Evolutionary conservation across 2,329 filamentous ascomycete genomes (phyloP), one percentile per base, ranked within the genome.

Genomic region (Ascochyta fabae): DNA sequence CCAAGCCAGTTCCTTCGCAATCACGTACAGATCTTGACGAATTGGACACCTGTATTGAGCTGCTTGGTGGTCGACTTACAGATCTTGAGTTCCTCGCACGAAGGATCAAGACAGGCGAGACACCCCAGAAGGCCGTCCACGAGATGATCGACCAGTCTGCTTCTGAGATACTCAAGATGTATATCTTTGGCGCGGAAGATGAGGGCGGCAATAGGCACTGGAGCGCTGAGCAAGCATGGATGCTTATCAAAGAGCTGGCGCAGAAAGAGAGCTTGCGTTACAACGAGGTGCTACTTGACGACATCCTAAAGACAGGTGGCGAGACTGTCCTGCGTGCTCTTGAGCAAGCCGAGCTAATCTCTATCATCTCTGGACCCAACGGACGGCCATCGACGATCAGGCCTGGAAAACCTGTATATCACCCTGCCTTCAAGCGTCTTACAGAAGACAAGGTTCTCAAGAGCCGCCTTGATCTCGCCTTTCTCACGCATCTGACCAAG

Each of bases 51-150:
- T 93, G 90, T 64, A 96, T 98, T 61, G 84, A 87, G 26, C 84
- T 88, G 0, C 83, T 99, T 1, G 95, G 95, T 22, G 95, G 95
- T 2, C 90, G 95, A 3, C 83, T 99, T n/a, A 96, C 92, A 0
- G 95, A 99, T 70, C 87, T 99, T 19, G 94, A 98, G 71, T 96
- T 95, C 70, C 86, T 99, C 39, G 90, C 93, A n/a, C 87, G 94
- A 33, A 85, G 95, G 16, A 89, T 99, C 66, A 91, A 92, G 76
- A 87, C 89, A 0, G 94, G 95, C 15, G 92, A 97, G 73, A 89
- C 84, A 2, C 95, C 95, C 0, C 84, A 83, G 60, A 83, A 89
- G 64, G 95, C 95, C 3, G 88, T 97, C 2, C 81, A 87, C 22
- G 92, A 96, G 61, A 98, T 99, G 59, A 89, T 96, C 49, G 88